Evolutionary conservation across 139 green algal genomes (phyloP).

Genomic region (Closterium sp.): DNA sequence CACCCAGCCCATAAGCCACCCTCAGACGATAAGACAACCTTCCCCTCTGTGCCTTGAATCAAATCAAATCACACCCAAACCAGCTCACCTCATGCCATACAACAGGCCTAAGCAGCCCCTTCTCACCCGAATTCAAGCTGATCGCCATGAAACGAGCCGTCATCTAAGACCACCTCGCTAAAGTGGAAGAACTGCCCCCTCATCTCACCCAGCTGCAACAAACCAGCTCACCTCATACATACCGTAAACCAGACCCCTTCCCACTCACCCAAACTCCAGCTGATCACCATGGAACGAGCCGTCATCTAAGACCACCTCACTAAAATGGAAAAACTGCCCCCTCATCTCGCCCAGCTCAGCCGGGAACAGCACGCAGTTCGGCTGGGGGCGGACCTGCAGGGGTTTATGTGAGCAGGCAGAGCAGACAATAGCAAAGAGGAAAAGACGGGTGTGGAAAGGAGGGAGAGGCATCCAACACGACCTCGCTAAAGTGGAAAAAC

Average conservation of each 20-base stretch:
- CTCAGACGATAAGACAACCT: too few relatives aligned
- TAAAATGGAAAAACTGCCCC: conserved; percentile 73
- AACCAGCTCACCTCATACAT: too few relatives aligned
- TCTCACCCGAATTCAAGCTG: neutral
- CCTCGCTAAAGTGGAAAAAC: conserved; percentile 70
- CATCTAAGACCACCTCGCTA: conserved; percentile 4
- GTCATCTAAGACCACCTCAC: neutral
- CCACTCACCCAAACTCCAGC: neutral
- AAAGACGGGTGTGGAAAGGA: too few relatives aligned
- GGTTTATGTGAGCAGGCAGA: too few relatives aligned
- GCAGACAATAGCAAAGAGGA: too few relatives aligned
- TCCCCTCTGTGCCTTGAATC: too few relatives aligned
- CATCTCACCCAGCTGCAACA: neutral
- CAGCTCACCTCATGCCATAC: too few relatives aligned
- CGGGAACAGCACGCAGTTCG: conserved; percentile 21
- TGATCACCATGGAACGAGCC: too few relatives aligned
- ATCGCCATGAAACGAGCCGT: too few relatives aligned
- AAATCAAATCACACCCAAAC: too few relatives aligned
- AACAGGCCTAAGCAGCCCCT: conserved; percentile 77
- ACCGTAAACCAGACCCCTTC: neutral
- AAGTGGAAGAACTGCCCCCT: conserved; percentile 74
- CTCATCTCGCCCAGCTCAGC: conserved; percentile 33
- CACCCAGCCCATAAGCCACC: too few relatives aligned
- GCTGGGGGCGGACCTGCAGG: conserved; percentile 6
- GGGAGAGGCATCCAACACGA: conserved; percentile 61